These are phyloP conservation scores for Beta macrorhiza DNA, from an alignment of 179 eudicot genomes.

Conservation along the genomic window DNA sequence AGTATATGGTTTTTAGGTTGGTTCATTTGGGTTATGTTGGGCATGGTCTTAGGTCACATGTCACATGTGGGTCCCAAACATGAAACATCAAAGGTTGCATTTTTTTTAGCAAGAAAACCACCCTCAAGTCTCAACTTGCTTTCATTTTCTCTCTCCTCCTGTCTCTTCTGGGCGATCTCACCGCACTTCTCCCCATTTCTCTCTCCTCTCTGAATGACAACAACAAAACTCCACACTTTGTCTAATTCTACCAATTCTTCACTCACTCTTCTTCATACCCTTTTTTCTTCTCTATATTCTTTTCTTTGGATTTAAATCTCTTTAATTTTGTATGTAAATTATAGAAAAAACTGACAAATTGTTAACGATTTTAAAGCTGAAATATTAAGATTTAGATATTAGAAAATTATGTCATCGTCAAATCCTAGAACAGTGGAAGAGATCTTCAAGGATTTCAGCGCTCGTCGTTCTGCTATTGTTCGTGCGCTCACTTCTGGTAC, in stretches of 20 bases:
- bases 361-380: too few species aligned
- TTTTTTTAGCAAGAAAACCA: not conserved
- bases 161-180: constrained; percentile 21
- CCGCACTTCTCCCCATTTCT: constrained; percentile 1
- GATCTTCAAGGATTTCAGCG: constrained; percentile 51
- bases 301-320: not conserved
- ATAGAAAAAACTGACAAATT: not conserved
- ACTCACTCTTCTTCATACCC: constrained; percentile 1
- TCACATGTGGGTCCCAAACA: constrained; percentile 20
- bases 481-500: constrained; percentile 48
- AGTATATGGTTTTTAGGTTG: too few species aligned
- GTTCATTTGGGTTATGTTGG: too few species aligned
- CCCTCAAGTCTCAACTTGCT: not conserved
- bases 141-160: not conserved
- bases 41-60: not conserved
- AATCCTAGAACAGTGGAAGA: constrained; percentile 35
- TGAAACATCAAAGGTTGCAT: constrained; percentile 6
- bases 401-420: constrained; percentile 21
- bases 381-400: too few species aligned
- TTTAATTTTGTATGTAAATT: not conserved
- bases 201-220: not conserved
- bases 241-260: constrained; percentile 8
- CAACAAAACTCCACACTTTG: constrained; percentile 10
- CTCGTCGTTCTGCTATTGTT: constrained; percentile 43
- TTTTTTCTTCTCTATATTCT: not conserved